A percentile compares a stretch with the other conserved stretches of the same genome.
phyloP scores from a whole-genome alignment of 2,329 filamentous ascomycete species.

The Fusarium anthophilum region DNA sequence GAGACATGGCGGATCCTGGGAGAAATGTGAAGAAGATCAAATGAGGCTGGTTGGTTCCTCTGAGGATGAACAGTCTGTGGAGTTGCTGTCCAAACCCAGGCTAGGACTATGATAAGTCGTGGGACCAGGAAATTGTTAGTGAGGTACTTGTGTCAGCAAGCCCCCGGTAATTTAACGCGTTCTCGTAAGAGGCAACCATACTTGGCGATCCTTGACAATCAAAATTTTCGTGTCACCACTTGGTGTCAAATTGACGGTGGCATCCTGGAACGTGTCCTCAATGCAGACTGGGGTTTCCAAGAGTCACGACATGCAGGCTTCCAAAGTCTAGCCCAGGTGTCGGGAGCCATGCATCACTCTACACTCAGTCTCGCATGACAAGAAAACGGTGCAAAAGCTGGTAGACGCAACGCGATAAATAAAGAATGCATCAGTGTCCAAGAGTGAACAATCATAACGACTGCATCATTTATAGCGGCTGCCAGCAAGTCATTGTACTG shows the following conservation, averaged over 20 bases:
- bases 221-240: slow-evolving; percentile 46
- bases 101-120: slow-evolving; percentile 7
- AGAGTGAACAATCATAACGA: slow-evolving; percentile 22
- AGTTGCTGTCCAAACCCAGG: slow-evolving; percentile 16
- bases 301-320: neutral
- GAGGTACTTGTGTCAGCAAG: slow-evolving; percentile 46
- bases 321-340: neutral
- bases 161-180: slow-evolving; percentile 36
- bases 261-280: slow-evolving; percentile 35
- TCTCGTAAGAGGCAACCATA: slow-evolving; percentile 42
- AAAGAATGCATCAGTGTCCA: slow-evolving; percentile 2
- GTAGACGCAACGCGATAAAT: neutral
- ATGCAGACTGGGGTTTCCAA: slow-evolving; percentile 7
- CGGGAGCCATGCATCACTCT: neutral
- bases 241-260: slow-evolving; percentile 26
- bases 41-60: slow-evolving; percentile 32
- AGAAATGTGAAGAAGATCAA: slow-evolving; percentile 31
- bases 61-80: slow-evolving; percentile 13
- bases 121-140: slow-evolving; percentile 50
- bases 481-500: slow-evolving; percentile 26
- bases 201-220: slow-evolving; percentile 44
- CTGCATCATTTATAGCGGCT: slow-evolving; percentile 6
- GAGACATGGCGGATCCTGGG: slow-evolving; percentile 26
- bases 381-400: neutral
- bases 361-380: neutral